Evolutionary conservation across 1,139 yeast species (phyloP).

Genomic region (Pneumocystis jirovecii): DNA sequence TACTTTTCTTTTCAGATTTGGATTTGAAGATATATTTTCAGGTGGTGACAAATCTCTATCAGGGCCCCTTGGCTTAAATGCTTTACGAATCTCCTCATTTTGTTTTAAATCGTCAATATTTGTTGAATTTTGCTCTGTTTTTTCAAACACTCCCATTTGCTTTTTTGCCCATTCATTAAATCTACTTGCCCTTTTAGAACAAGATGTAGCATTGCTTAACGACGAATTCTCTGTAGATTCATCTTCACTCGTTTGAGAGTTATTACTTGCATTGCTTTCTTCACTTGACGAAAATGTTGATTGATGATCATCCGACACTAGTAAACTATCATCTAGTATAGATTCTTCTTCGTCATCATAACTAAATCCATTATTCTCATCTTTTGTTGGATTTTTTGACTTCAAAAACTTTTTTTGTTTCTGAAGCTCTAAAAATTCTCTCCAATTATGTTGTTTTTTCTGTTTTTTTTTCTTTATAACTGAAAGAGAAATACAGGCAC

Average conservation of each 20-base stretch:
- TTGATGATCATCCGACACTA: background rate
- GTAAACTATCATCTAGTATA: background rate
- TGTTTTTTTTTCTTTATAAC: slow-evolving; percentile 24
- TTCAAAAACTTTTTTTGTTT: slow-evolving; percentile 17
- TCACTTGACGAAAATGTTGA: background rate
- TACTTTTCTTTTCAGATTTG: background rate
- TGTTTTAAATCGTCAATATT: slow-evolving; percentile 6
- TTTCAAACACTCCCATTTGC: slow-evolving; percentile 21
- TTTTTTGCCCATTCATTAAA: slow-evolving; percentile 42
- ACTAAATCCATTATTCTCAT: slow-evolving; percentile 27
- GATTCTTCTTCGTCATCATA: slow-evolving; percentile 13
- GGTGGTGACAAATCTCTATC: slow-evolving; percentile 36
- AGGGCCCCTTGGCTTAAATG: slow-evolving; percentile 18
- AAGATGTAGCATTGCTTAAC: slow-evolving; percentile 7
- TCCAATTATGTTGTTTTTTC: slow-evolving; percentile 22
- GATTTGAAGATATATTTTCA: slow-evolving; percentile 38
- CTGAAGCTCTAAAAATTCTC: slow-evolving; percentile 19
- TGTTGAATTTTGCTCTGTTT: slow-evolving; percentile 18
- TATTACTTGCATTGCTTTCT: background rate
- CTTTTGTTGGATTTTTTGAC: slow-evolving; percentile 14
- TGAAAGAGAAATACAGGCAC: slow-evolving; percentile 44
- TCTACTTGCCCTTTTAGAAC: slow-evolving; percentile 15
- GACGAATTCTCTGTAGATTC: slow-evolving; percentile 3
- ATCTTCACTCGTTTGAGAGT: background rate
- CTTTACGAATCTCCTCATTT: background rate